Evolutionary conservation across 2,329 filamentous ascomycete genomes (phyloP).

Genomic region (Hymenoscyphus fraxineus): DNA sequence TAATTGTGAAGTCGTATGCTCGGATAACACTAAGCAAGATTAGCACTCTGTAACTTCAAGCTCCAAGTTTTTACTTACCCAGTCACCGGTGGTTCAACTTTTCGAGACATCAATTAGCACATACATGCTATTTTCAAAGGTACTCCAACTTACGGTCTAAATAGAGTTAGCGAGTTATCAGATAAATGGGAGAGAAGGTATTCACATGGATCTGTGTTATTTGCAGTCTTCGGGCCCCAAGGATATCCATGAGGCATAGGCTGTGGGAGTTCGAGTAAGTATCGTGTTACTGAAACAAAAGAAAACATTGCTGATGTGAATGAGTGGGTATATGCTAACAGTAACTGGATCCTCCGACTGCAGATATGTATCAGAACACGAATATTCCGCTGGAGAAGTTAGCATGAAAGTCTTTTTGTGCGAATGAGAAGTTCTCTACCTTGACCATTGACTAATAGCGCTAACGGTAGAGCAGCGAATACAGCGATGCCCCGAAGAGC

Average conservation of each 20-base stretch:
- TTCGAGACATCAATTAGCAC: not conserved
- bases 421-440: not conserved
- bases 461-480: not conserved
- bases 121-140: not conserved
- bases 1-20: slow-evolving; percentile 35
- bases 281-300: not conserved
- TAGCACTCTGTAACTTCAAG: not conserved
- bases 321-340: slow-evolving; percentile 7
- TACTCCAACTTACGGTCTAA: slow-evolving; percentile 6
- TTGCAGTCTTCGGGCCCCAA: slow-evolving; percentile 46
- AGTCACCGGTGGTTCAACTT: slow-evolving; percentile 14
- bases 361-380: slow-evolving; percentile 1
- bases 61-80: slow-evolving; percentile 7
- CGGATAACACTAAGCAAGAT: slow-evolving; percentile 34
- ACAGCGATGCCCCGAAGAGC: slow-evolving; percentile 1
- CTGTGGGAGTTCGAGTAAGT: not conserved
- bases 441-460: slow-evolving; percentile 3
- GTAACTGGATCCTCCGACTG: slow-evolving; percentile 9
- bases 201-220: slow-evolving; percentile 37
- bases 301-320: not conserved
- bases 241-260: slow-evolving; percentile 48
- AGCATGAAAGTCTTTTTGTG: not conserved
- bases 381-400: slow-evolving; percentile 10
- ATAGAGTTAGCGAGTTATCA: not conserved
- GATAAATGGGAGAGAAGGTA: not conserved